Percentiles rank a stretch among this genome's conserved stretches.
phyloP scores from a whole-genome alignment of 129 eudicot species.

The Kitagawia praeruptora region DNA sequence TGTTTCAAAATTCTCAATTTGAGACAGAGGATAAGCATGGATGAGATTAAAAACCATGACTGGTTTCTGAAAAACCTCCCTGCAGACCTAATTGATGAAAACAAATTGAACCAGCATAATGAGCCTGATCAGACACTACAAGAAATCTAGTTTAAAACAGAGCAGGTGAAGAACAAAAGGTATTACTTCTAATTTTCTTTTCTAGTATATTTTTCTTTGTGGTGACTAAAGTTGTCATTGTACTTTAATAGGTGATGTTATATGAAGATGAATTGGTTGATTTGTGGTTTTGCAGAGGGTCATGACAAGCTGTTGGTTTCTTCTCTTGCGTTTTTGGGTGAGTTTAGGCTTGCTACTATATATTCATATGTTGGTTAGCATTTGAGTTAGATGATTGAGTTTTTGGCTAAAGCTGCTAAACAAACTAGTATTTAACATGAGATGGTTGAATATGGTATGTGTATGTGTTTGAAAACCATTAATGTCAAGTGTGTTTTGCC shows the following conservation, averaged over 20 bases:
- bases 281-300: constrained; percentile 56
- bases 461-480: neutral
- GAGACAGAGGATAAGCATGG: too few relatives aligned
- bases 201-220: constrained; percentile 12
- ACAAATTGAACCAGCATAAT: too few relatives aligned
- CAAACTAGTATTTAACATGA: neutral
- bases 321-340: constrained; percentile 96
- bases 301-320: constrained; percentile 92
- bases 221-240: constrained; percentile 12
- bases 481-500: neutral
- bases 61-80: too few relatives aligned
- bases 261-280: constrained; percentile 97
- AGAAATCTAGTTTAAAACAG: neutral
- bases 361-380: neutral
- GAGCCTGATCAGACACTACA: too few relatives aligned
- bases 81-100: too few relatives aligned
- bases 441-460: neutral
- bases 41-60: too few relatives aligned
- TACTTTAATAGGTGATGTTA: constrained; percentile 48
- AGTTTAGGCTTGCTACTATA: neutral
- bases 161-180: neutral
- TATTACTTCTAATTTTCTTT: neutral
- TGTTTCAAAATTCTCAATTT: too few relatives aligned
- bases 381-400: neutral
- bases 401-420: too few relatives aligned